phyloP scores from a whole-genome alignment of 2,329 filamentous ascomycete species.

The Teratosphaeria pseudoeucalypti region DNA sequence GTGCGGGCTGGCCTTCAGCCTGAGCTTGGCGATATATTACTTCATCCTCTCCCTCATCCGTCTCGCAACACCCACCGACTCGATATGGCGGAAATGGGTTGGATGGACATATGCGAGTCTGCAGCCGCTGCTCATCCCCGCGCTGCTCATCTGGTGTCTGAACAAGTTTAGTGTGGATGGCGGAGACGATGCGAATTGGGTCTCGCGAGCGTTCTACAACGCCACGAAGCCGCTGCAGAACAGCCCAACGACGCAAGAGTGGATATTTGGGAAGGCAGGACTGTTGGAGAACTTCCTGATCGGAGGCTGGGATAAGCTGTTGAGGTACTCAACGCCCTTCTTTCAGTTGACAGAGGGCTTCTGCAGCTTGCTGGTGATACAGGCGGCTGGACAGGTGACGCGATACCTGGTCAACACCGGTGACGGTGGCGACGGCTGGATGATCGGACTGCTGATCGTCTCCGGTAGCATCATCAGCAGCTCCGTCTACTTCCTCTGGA shows the following conservation, averaged over 20 bases:
- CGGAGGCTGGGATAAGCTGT: conserved; percentile 76
- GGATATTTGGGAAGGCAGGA: conserved; percentile 80
- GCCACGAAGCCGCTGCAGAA: conserved; percentile 27
- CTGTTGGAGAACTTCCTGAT: conserved; percentile 70
- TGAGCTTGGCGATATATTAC: conserved; percentile 83
- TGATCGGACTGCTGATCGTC: conserved; percentile 79
- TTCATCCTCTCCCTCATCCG: conserved; percentile 74
- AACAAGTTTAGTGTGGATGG: conserved; percentile 90
- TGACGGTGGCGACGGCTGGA: conserved; percentile 89
- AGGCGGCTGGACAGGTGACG: conserved; percentile 87
- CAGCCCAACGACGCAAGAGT: conserved; percentile 62
- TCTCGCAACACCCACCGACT: conserved; percentile 68
- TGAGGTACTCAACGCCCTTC: conserved; percentile 83
- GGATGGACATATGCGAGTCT: conserved; percentile 59
- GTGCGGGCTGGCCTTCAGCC: conserved; percentile 86
- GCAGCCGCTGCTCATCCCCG: conserved; percentile 80
- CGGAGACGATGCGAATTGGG: conserved; percentile 61
- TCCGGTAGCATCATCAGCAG: conserved; percentile 88
- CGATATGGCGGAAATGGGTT: conserved; percentile 62
- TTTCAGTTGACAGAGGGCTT: conserved; percentile 96
- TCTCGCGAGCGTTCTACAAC: conserved; percentile 48
- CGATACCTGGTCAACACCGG: conserved; percentile 83
- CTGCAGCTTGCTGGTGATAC: conserved; percentile 90
- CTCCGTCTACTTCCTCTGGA: conserved; percentile 91
- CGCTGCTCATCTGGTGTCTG: conserved; percentile 85